Percentiles rank a stretch among this genome's conserved stretches.
Evolutionary conservation across 345 rosid species (phyloP).

Genomic region (Hibiscus trionum): DNA sequence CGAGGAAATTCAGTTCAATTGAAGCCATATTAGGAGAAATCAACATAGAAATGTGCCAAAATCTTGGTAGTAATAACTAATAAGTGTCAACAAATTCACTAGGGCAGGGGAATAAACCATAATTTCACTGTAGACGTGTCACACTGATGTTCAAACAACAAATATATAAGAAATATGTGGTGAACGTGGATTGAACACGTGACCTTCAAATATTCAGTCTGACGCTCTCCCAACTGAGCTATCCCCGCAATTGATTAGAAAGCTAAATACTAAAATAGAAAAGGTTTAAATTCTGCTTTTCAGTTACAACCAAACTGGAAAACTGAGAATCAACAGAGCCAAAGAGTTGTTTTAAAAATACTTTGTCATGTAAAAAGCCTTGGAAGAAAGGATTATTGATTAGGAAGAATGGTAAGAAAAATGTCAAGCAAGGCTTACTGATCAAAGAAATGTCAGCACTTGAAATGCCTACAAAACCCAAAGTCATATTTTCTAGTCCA

Average conservation of each 20-base stretch:
- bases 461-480: constrained; percentile 69
- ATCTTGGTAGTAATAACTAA: not conserved
- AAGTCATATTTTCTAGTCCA: constrained; percentile 57
- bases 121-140: constrained; percentile 76
- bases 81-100: not conserved
- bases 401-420: not conserved
- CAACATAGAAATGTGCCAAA: not conserved
- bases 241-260: no score
- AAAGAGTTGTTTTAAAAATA: not conserved
- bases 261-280: no score
- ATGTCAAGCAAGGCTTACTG: constrained; percentile 38
- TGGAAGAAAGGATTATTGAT: no score
- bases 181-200: constrained; percentile 51
- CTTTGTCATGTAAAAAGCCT: not conserved
- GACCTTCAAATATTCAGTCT: no score
- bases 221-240: no score
- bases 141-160: constrained; percentile 53
- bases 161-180: no score
- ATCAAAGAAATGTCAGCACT: constrained; percentile 71
- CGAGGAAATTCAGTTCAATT: no score
- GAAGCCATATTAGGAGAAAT: not conserved
- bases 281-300: no score
- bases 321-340: constrained; percentile 10
- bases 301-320: no score
- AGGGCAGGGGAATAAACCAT: constrained; percentile 3